Conservation (phyloP, 768 basidiomycete species). For the Kwoniella europaea region DNA sequence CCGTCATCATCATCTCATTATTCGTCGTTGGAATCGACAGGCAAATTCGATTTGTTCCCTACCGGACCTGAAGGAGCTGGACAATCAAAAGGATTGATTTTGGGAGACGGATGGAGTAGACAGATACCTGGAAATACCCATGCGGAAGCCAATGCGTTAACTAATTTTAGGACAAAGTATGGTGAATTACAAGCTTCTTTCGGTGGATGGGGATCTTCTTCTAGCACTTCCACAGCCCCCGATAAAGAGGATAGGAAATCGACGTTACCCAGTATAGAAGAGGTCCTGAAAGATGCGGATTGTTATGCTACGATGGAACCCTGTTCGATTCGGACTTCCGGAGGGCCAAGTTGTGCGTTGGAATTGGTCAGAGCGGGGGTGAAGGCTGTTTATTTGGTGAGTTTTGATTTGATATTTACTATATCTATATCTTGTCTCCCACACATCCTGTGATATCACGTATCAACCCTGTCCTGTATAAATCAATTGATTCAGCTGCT, state of each 20-base stretch:
- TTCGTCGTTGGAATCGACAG: conserved; percentile 24
- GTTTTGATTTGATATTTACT: conserved; percentile 17
- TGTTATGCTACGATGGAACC: conserved; percentile 97
- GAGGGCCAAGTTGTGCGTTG: conserved; percentile 81
- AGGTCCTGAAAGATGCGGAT: conserved; percentile 68
- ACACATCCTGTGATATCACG: neutral
- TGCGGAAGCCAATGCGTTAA: conserved; percentile 90
- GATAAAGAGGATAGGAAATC: neutral
- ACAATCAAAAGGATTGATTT: conserved; percentile 60
- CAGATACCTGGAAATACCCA: conserved; percentile 92
- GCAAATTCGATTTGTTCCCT: conserved; percentile 37
- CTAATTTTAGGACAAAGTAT: conserved; percentile 67
- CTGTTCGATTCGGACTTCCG: conserved; percentile 86
- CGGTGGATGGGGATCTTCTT: conserved; percentile 27
- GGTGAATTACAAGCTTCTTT: conserved; percentile 25
- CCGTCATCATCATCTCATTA: conserved; percentile 39
- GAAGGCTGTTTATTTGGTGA: conserved; percentile 72
- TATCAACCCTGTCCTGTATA: no score
- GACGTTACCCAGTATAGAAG: conserved; percentile 58
- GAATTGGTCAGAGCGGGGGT: conserved; percentile 74
- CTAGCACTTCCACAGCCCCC: conserved; percentile 44
- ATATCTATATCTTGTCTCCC: neutral
- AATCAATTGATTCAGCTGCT: neutral
- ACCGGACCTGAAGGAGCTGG: neutral
- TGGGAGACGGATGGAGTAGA: conserved; percentile 85